Percentiles rank a stretch among this genome's conserved stretches.
phyloP scores from a whole-genome alignment of 108 stramenopile genomes.

The Nannochloropsis oceanica region DNA sequence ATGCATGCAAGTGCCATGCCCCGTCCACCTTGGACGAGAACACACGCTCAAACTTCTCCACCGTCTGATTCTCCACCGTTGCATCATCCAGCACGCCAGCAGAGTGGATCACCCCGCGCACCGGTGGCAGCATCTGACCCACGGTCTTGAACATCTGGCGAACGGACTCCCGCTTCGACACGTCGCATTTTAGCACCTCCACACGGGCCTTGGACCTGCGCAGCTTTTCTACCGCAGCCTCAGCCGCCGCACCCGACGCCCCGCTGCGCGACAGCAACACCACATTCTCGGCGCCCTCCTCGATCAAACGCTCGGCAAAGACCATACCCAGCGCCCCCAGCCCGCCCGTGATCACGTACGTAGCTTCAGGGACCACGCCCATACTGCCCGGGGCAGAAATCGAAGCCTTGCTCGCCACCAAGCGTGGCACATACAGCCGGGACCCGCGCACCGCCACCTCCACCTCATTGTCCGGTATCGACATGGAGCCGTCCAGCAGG shows the following conservation, averaged over 20 bases:
- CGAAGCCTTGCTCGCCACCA: background rate
- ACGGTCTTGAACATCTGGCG: background rate
- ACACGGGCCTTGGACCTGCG: background rate
- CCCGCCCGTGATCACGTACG: constrained; percentile 16
- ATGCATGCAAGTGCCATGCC: background rate
- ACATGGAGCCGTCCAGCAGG: background rate
- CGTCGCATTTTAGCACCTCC: background rate
- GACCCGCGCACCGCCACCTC: background rate
- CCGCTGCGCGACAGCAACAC: background rate
- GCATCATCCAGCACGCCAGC: background rate
- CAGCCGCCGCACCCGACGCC: background rate
- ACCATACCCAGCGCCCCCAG: constrained; percentile 6
- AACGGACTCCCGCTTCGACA: background rate
- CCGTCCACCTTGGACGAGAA: constrained; percentile 10
- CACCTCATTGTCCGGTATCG: background rate
- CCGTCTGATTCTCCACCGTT: background rate
- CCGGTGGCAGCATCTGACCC: background rate
- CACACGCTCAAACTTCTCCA: background rate
- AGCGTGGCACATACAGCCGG: background rate
- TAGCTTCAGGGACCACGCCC: background rate
- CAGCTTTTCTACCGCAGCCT: background rate
- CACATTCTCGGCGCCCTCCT: background rate
- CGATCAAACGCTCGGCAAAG: background rate
- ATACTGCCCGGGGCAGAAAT: background rate
- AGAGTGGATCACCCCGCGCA: constrained; percentile 16